Conservation (phyloP, 345 rosid genomes). For the Eucalyptus virginea region DNA sequence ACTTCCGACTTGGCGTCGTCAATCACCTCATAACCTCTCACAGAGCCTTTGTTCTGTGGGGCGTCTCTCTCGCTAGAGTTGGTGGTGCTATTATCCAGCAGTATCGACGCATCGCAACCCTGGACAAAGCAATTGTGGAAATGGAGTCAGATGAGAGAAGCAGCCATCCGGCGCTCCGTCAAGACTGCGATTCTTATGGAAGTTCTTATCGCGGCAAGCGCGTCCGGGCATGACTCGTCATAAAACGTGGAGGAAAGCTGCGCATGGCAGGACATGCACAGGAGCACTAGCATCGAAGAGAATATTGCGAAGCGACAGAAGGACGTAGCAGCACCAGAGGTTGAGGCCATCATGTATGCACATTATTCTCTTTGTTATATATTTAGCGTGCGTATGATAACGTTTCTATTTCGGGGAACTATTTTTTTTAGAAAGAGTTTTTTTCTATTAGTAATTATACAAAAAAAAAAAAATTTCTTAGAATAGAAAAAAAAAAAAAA, state of each 20-base stretch:
- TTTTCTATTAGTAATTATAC: no score
- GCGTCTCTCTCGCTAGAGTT: slow-evolving; percentile 3
- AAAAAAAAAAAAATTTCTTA: no score
- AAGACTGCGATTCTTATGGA: slow-evolving; percentile 4
- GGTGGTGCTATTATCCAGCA: slow-evolving; percentile 12
- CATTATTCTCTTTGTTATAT: background rate
- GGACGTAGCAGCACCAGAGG: background rate
- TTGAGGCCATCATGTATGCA: background rate
- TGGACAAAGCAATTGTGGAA: slow-evolving; percentile 45
- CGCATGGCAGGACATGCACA: background rate
- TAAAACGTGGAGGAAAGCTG: no score
- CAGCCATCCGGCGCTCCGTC: slow-evolving; percentile 39
- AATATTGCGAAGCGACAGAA: background rate
- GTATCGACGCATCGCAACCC: slow-evolving; percentile 43
- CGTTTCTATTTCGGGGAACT: rapidly evolving
- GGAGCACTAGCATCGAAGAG: background rate
- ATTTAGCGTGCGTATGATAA: no score
- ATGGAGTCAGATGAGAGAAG: slow-evolving; percentile 46
- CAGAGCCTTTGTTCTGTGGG: background rate
- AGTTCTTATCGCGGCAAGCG: background rate
- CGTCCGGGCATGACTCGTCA: no score
- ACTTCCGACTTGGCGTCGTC: slow-evolving; percentile 32
- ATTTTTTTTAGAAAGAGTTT: no score
- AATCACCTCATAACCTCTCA: slow-evolving; percentile 30
- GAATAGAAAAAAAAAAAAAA: no score